phyloP scores from a whole-genome alignment of 768 basidiomycete genomes.

The Ephemerocybe angulata region DNA sequence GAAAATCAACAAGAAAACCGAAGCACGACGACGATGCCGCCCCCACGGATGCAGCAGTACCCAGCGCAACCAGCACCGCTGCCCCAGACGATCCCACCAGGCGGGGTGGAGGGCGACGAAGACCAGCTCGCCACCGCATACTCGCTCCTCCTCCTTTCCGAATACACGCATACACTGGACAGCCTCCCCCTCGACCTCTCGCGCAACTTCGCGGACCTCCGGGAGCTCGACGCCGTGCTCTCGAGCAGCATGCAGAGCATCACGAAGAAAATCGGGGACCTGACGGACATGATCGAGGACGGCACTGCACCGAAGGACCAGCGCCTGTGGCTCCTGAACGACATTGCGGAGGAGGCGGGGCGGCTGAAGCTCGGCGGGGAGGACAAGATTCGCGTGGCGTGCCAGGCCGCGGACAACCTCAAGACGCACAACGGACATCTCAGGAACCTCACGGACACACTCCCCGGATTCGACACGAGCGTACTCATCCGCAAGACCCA shows the following conservation, averaged over 20 bases:
- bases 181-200: constrained; percentile 92
- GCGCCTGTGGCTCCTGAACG: constrained; percentile 80
- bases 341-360: constrained; percentile 91
- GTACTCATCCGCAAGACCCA: constrained; percentile 58
- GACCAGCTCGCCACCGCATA: constrained; percentile 45
- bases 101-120: constrained; percentile 2
- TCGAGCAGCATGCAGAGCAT: constrained; percentile 82
- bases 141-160: constrained; percentile 66
- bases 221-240: constrained; percentile 97
- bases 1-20: background rate
- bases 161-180: constrained; percentile 91
- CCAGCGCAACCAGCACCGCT: constrained; percentile 18
- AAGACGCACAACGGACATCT: constrained; percentile 61
- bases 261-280: constrained; percentile 70
- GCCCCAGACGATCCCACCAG: constrained; percentile 9
- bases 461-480: constrained; percentile 61
- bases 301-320: constrained; percentile 58
- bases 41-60: constrained; percentile 9
- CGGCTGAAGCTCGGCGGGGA: constrained; percentile 92
- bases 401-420: constrained; percentile 86
- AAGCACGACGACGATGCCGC: constrained; percentile 1
- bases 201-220: constrained; percentile 90
- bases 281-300: constrained; percentile 75
- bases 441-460: constrained; percentile 52
- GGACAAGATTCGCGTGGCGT: constrained; percentile 96